phyloP scores from a whole-genome alignment of 768 basidiomycete species.

The Rhodotorula graminis region DNA sequence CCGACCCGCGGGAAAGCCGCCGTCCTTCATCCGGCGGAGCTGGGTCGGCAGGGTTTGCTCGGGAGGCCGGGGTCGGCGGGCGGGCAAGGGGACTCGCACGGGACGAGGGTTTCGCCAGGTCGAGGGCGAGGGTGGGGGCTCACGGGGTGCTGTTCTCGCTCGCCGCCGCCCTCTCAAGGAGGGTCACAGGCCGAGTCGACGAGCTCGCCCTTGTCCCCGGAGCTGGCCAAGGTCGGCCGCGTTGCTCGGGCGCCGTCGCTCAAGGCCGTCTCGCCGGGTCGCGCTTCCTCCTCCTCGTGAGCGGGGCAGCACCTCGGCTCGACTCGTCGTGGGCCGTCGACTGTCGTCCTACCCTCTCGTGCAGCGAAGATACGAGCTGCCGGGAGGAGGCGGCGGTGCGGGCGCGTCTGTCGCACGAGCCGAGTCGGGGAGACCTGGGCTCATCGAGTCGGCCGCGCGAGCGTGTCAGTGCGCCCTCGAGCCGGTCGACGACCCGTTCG shows the following conservation, averaged over 20 bases:
- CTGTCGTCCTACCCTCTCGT: neutral
- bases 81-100: neutral
- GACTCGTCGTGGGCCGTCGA: no score
- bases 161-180: no score
- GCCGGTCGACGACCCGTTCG: slow-evolving; percentile 33
- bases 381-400: neutral
- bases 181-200: no score
- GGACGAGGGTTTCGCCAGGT: neutral
- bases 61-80: no score
- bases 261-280: neutral
- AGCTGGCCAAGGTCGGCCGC: no score
- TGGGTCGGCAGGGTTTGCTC: neutral
- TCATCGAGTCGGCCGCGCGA: neutral
- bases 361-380: slow-evolving; percentile 30
- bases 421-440: neutral
- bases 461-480: slow-evolving; percentile 9
- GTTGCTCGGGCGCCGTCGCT: no score
- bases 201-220: no score
- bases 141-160: no score
- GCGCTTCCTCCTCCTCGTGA: no score
- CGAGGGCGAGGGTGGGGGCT: no score
- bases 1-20: slow-evolving; percentile 18
- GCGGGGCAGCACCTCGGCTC: neutral
- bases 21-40: slow-evolving; percentile 26
- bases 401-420: neutral